These are phyloP conservation scores for Berkeleyomyces rouxiae DNA, from an alignment of 2,329 filamentous ascomycete genomes.

Conservation along the genomic window DNA sequence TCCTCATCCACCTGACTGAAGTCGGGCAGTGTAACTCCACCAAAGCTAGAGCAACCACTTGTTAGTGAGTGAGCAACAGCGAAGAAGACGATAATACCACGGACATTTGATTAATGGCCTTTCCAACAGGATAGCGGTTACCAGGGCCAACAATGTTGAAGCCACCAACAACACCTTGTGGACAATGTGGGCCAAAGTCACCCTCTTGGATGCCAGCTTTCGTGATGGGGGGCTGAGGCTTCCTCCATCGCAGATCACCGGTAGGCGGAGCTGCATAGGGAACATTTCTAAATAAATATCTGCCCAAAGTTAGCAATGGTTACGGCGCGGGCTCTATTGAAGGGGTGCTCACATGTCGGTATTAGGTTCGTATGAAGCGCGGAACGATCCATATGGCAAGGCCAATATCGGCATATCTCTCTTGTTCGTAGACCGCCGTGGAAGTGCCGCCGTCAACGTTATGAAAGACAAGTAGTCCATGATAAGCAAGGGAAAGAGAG, in stretches of 20 bases:
- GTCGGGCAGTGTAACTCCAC: constrained; percentile 20
- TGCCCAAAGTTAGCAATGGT: not conserved
- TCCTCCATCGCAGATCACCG: constrained; percentile 25
- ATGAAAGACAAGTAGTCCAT: not conserved
- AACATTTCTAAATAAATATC: constrained; percentile 25
- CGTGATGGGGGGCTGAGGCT: constrained; percentile 22
- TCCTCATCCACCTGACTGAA: constrained; percentile 25
- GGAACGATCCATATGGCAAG: constrained; percentile 14
- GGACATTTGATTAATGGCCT: constrained; percentile 22
- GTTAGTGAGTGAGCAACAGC: not conserved
- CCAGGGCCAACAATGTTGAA: constrained; percentile 21
- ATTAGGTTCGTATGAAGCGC: constrained; percentile 11
- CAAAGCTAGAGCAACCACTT: constrained; percentile 16
- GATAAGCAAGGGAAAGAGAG: constrained; percentile 6
- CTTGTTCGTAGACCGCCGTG: constrained; percentile 1
- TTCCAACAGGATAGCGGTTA: constrained; percentile 20
- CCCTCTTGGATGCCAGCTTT: constrained; percentile 9
- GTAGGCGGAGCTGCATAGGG: constrained; percentile 27
- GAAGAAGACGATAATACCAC: not conserved
- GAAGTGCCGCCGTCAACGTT: not conserved
- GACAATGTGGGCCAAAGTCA: constrained; percentile 13
- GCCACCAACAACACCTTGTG: constrained; percentile 16
- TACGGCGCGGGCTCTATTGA: not conserved
- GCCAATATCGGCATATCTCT: constrained; percentile 12
- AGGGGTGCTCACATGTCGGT: constrained; percentile 13